Base-by-base conservation (phyloP, 345 rosid species). In the Syzygium aromaticum region DNA sequence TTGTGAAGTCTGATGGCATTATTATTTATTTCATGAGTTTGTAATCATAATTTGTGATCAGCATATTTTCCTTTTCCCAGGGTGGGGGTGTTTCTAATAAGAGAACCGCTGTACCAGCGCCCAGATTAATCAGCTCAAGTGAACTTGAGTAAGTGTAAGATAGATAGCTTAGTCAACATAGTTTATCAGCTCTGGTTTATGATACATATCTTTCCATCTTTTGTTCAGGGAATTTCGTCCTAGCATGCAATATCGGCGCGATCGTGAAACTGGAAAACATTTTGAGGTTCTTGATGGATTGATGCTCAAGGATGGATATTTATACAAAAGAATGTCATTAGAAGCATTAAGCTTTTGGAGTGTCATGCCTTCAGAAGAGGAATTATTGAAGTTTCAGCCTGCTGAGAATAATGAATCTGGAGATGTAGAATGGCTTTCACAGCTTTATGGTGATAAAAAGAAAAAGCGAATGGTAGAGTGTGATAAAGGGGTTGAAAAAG, bases 91-190 rank as follows among this genome's bases (percentile, higher is more conserved):
- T 89, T 87, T 54, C 93, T 73, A 40, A 78, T 33, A 95, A 92
- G 91, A 94, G 91, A 91, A 43, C 84, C 90, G 92, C 90, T 25
- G 87, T 86, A 57, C 94, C 95, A 78, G 96, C 98, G 59, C 98
- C 98, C 52, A 96, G 94, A 95, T 90, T 98, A 93, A 95, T 98
- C 89, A 94, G 92, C 88, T 91, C 98, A 84, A 94, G 92, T 90
- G 99, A 98, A 93, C 99, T 98, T 8, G 99, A 93, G 99, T 98
- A 95, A 91, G 99, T 92, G 99, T 98, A 95, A 91, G 89, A 28
- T 87, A 23, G 85, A 84, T 21, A 38, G 19, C 49, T 38, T 73
- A 33, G 82, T 38, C 40, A 40, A 73, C 38, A 85, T 46, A 56
- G 84, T 88, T 87, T 90, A 59, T 23, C 51, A 64, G 86, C 82